Percentiles rank a stretch among this genome's conserved stretches.
phyloP scores from a whole-genome alignment of 1,284 basidiomycete genomes.

The Malassezia cuniculi region DNA sequence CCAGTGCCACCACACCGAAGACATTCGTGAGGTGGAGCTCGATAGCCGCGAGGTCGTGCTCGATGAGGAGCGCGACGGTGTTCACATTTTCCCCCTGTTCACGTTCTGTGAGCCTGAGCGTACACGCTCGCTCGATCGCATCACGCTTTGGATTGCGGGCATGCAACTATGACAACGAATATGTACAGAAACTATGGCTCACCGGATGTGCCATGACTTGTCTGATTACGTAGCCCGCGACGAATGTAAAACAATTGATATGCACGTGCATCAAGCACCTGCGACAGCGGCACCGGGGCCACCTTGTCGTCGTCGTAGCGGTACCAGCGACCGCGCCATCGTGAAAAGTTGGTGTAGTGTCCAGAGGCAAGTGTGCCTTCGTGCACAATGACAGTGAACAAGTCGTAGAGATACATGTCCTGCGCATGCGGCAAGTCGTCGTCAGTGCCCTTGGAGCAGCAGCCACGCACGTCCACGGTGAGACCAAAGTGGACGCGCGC shows the following conservation, averaged over 20 bases:
- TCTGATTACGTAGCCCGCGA: constrained; percentile 25
- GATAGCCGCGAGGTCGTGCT: constrained; percentile 28
- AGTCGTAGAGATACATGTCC: constrained; percentile 61
- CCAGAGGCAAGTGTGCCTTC: constrained; percentile 81
- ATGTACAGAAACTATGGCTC: constrained; percentile 1
- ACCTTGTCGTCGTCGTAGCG: constrained; percentile 84
- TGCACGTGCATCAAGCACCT: constrained; percentile 26
- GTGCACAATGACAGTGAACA: constrained; percentile 86
- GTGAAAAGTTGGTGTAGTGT: constrained; percentile 75
- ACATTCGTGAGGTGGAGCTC: constrained; percentile 8
- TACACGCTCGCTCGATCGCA: constrained; percentile 20
- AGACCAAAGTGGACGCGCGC: constrained; percentile 69
- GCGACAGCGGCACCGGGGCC: constrained; percentile 13
- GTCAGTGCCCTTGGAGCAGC: constrained; percentile 49
- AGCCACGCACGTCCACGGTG: constrained; percentile 74
- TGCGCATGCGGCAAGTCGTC: constrained; percentile 45
- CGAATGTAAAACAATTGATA: constrained; percentile 40
- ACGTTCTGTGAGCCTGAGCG: constrained; percentile 39
- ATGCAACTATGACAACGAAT: not conserved
- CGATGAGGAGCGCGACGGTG: constrained; percentile 32
- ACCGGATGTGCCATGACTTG: constrained; percentile 10
- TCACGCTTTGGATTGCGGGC: constrained; percentile 27
- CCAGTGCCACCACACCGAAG: not conserved
- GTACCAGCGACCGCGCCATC: constrained; percentile 73
- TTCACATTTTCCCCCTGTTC: constrained; percentile 38